A percentile compares a stretch with the other conserved stretches of the same genome.
These are phyloP conservation scores for Jaltomata sinuosa DNA, from an alignment of 257 asterid species.

Conservation along the genomic window DNA sequence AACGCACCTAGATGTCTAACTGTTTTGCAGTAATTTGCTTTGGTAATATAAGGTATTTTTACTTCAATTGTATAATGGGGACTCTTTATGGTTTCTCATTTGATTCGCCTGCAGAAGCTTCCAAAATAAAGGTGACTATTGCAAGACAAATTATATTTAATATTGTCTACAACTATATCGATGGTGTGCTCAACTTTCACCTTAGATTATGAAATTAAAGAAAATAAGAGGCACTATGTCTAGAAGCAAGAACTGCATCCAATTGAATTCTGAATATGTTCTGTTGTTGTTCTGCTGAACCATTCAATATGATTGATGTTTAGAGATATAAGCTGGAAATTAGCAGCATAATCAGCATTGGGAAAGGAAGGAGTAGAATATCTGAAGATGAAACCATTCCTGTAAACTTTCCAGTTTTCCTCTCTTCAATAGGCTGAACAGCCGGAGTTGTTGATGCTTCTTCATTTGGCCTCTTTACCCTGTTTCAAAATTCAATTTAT, in stretches of 20 bases:
- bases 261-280: background rate
- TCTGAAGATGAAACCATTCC: constrained; percentile 23
- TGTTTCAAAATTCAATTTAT: constrained; percentile 13
- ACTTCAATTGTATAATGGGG: no score
- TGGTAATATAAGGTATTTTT: no score
- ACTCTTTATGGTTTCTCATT: no score
- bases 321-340: constrained; percentile 11
- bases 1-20: no score
- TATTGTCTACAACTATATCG: background rate
- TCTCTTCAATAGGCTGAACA: constrained; percentile 13
- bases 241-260: background rate
- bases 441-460: constrained; percentile 26
- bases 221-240: background rate
- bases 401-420: constrained; percentile 7
- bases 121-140: no score
- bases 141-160: no score
- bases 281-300: background rate
- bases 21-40: no score
- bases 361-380: constrained; percentile 16
- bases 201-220: no score
- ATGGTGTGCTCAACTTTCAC: background rate
- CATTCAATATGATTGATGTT: background rate
- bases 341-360: constrained; percentile 9
- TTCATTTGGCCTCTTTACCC: constrained; percentile 24
- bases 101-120: no score